These are phyloP conservation scores for Periconia macrospinosa DNA, from an alignment of 2,329 filamentous ascomycete species.

Conservation along the genomic window DNA sequence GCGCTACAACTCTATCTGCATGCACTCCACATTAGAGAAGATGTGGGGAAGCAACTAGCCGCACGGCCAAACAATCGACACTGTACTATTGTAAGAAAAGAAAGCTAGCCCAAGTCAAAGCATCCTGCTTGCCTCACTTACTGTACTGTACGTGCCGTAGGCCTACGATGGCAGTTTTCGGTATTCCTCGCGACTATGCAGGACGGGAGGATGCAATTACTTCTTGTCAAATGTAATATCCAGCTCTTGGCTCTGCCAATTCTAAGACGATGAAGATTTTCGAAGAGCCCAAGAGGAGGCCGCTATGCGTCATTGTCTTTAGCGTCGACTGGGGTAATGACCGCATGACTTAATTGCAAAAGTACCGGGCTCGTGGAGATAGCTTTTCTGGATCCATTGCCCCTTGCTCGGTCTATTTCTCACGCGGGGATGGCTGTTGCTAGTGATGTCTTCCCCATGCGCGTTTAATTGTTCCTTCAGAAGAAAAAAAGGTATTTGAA, in stretches of 20 bases:
- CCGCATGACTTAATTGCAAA: neutral
- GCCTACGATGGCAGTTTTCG: neutral
- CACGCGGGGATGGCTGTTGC: neutral
- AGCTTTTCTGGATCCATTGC: neutral
- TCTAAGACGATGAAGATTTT: too few relatives aligned
- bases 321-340: neutral
- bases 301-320: neutral
- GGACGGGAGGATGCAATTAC: neutral
- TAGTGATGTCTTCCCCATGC: neutral
- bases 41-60: neutral
- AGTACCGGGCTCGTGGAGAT: neutral
- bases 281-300: neutral
- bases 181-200: neutral
- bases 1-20: neutral
- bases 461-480: too few relatives aligned
- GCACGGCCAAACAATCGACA: neutral
- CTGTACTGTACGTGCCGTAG: neutral
- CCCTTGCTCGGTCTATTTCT: neutral
- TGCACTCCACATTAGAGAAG: neutral
- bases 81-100: too few relatives aligned
- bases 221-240: neutral
- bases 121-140: too few relatives aligned
- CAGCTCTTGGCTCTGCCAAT: neutral
- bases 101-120: too few relatives aligned
- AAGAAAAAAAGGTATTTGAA: neutral